Evolutionary conservation across 2,329 filamentous ascomycete genomes (phyloP).

Genomic region (Diplodia corticola): DNA sequence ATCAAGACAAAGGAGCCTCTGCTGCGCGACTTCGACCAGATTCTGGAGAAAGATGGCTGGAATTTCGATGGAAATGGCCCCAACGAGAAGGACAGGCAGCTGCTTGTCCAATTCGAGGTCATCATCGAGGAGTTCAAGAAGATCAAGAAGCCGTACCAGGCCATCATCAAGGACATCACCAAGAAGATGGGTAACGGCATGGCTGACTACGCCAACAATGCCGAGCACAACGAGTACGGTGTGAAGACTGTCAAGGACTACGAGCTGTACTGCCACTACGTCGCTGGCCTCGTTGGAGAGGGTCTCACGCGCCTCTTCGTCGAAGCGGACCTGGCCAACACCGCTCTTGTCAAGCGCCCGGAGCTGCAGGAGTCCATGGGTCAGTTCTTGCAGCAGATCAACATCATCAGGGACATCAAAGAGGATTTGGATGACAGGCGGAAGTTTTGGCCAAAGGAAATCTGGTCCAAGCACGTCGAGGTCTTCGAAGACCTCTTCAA

Average conservation of each 20-base stretch:
- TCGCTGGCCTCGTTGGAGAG: slow-evolving; percentile 97
- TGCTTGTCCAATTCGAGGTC: slow-evolving; percentile 88
- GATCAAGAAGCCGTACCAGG: slow-evolving; percentile 79
- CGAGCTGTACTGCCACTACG: slow-evolving; percentile 96
- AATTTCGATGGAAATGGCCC: slow-evolving; percentile 82
- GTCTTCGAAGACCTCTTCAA: slow-evolving; percentile 89
- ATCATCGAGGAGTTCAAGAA: slow-evolving; percentile 85
- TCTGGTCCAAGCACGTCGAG: slow-evolving; percentile 94
- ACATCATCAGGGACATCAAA: slow-evolving; percentile 93
- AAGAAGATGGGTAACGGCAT: slow-evolving; percentile 97
- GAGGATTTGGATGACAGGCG: slow-evolving; percentile 88
- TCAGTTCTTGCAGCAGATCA: slow-evolving; percentile 95
- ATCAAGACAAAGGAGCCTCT: slow-evolving; percentile 81
- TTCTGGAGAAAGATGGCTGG: slow-evolving; percentile 84
- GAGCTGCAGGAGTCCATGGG: slow-evolving; percentile 93
- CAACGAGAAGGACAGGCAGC: slow-evolving; percentile 89
- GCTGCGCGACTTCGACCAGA: slow-evolving; percentile 76
- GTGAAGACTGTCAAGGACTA: slow-evolving; percentile 86
- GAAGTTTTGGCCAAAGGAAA: slow-evolving; percentile 92
- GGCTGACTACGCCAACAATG: slow-evolving; percentile 90
- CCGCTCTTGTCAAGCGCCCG: slow-evolving; percentile 73
- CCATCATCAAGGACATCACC: slow-evolving; percentile 90
- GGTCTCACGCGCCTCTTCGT: slow-evolving; percentile 90
- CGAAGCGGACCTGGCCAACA: slow-evolving; percentile 81
- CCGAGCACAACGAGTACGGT: slow-evolving; percentile 75